These are phyloP conservation scores for Epithemia pelagica DNA, from an alignment of 108 stramenopile genomes.

Conservation along the genomic window DNA sequence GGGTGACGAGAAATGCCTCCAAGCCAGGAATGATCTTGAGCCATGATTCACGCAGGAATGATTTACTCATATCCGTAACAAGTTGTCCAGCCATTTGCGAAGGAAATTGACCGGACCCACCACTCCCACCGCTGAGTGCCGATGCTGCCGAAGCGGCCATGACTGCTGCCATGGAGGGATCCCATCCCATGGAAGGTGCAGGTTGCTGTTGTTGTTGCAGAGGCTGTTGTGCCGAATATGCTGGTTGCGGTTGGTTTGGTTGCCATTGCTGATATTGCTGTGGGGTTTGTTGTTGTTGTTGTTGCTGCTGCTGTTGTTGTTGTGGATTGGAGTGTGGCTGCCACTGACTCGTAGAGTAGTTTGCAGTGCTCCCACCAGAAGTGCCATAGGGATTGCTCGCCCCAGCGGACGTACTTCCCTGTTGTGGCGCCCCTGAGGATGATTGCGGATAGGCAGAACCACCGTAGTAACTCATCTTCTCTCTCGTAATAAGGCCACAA, in stretches of 20 bases:
- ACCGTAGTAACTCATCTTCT: neutral
- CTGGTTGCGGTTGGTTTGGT: slow-evolving; percentile 8
- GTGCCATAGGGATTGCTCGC: neutral
- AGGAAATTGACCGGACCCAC: slow-evolving; percentile 20
- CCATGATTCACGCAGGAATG: slow-evolving; percentile 37
- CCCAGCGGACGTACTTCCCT: neutral
- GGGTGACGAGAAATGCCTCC: slow-evolving; percentile 52
- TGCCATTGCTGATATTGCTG: slow-evolving; percentile 35
- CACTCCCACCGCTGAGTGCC: slow-evolving; percentile 9
- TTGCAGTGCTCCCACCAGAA: neutral
- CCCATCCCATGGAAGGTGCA: slow-evolving; percentile 28
- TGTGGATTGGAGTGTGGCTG: neutral
- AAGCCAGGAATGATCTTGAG: slow-evolving; percentile 75
- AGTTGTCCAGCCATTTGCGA: slow-evolving; percentile 44
- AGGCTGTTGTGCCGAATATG: slow-evolving; percentile 8
- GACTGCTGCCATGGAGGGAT: slow-evolving; percentile 41
- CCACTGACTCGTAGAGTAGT: neutral
- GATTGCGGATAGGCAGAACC: neutral
- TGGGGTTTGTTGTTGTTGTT: slow-evolving; percentile 12
- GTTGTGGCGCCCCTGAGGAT: neutral
- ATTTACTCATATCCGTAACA: slow-evolving; percentile 39
- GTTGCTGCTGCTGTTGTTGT: neutral
- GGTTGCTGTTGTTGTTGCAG: slow-evolving; percentile 22
- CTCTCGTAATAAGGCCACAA: too few relatives aligned
- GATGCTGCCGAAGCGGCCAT: slow-evolving; percentile 41